Percentiles rank a stretch among this genome's conserved stretches.
These are phyloP conservation scores for Aspergillus fischeri DNA, from an alignment of 2,329 filamentous ascomycete genomes.

Conservation along the genomic window DNA sequence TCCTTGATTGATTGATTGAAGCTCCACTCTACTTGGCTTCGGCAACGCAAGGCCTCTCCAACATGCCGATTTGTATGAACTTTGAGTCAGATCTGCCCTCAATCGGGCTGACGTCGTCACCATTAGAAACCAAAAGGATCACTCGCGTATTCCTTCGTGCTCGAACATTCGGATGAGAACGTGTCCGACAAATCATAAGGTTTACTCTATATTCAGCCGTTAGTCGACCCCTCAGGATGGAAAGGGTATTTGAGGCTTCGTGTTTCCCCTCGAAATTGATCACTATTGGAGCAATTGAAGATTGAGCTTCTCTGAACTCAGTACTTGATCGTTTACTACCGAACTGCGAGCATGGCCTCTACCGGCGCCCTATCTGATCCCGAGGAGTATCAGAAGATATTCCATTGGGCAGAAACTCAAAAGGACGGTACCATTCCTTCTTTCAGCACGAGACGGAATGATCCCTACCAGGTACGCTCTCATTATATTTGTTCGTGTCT, in stretches of 20 bases:
- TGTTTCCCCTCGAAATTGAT: not conserved
- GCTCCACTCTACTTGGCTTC: slow-evolving; percentile 4
- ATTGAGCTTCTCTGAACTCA: not conserved
- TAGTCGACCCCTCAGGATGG: not conserved
- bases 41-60: slow-evolving; percentile 19
- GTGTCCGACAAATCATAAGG: not conserved
- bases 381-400: slow-evolving; percentile 49
- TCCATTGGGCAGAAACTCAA: slow-evolving; percentile 59
- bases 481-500: not conserved
- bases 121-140: not conserved
- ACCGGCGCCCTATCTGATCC: slow-evolving; percentile 23
- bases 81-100: not conserved
- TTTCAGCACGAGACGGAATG: slow-evolving; percentile 51
- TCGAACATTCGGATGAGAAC: not conserved
- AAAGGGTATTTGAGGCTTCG: slow-evolving; percentile 1
- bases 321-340: not conserved
- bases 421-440: slow-evolving; percentile 53
- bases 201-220: not conserved
- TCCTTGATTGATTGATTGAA: too few species aligned
- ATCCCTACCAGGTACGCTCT: slow-evolving; percentile 48
- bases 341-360: slow-evolving; percentile 21
- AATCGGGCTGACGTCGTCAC: not conserved
- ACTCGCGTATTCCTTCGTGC: not conserved
- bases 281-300: not conserved
- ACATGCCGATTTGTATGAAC: slow-evolving; percentile 21